Evolutionary conservation across 2,329 filamentous ascomycete species (phyloP), one percentile per base, ranked within the genome.

Genomic region (Sporothrix curviconia): DNA sequence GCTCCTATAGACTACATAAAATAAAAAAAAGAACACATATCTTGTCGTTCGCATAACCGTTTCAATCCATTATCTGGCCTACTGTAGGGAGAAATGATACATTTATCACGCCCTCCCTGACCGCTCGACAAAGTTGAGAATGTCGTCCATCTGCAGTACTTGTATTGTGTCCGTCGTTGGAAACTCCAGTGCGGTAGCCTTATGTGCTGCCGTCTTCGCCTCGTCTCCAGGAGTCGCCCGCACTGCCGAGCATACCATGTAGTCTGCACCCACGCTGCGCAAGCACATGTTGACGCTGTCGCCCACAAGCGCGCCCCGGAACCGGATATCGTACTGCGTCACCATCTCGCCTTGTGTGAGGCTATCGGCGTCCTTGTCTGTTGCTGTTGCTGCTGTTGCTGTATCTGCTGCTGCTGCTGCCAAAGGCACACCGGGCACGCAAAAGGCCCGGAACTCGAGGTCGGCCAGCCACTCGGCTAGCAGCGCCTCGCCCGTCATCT

Each of bases 401-500:
- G n/a, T n/a, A n/a, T n/a, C n/a, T n/a, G n/a, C n/a, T n/a, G n/a
- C n/a, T n/a, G n/a, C n/a, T n/a, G n/a, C n/a, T n/a, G n/a, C n/a
- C n/a, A n/a, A n/a, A n/a, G n/a, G n/a, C n/a, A n/a, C n/a, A n/a
- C n/a, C n/a, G n/a, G 68, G 84, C 50, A 84, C 79, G 52, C 76
- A 73, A 54, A 89, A 86, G 50, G 77, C 73, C 58, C 77, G 74
- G 66, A 92, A 89, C 65, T 91, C 85, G 8, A 92, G 73, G 51
- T 87, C 80, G 52, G 74, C 74, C 50, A 92, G 75, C 89, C 89
- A 92, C 4, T 76, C 75, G 0, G 89, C 89, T 8, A 91, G 75
- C 58, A 92, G 75, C 0, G 87, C 89, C 65, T 92, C 87, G 25
- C 89, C 89, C 30, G 87, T 88, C 74, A 92, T 84, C 79, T 92